Evolutionary conservation across 768 basidiomycete genomes (phyloP).

Genomic region (Suillus occidentalis): DNA sequence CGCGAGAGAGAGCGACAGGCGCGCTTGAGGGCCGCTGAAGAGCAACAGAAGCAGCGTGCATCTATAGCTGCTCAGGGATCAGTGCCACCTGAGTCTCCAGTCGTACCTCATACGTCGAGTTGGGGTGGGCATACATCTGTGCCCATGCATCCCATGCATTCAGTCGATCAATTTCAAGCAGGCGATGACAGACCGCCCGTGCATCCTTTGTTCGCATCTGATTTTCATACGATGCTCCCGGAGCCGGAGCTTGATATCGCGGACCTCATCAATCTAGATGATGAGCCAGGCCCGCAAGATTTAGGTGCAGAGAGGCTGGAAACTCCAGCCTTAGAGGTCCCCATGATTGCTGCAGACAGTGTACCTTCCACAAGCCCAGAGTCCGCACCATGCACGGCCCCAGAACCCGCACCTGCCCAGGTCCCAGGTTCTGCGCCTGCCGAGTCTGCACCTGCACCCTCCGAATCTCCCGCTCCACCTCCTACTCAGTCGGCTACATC

Average conservation of each 20-base stretch:
- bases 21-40: slow-evolving; percentile 50
- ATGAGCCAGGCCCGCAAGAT: slow-evolving; percentile 46
- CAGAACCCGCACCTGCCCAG: slow-evolving; percentile 23
- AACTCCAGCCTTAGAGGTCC: slow-evolving; percentile 18
- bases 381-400: slow-evolving; percentile 16
- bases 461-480: too few relatives aligned
- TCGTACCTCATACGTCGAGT: slow-evolving; percentile 41
- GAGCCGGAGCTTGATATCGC: slow-evolving; percentile 73
- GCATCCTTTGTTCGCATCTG: slow-evolving; percentile 40
- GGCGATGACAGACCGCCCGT: slow-evolving; percentile 30
- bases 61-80: slow-evolving; percentile 51
- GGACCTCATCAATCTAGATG: slow-evolving; percentile 78
- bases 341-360: slow-evolving; percentile 10
- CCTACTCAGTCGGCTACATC: too few relatives aligned
- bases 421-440: slow-evolving; percentile 24
- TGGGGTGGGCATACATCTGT: slow-evolving; percentile 69
- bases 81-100: slow-evolving; percentile 72
- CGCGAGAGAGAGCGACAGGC: slow-evolving; percentile 70
- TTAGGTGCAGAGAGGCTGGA: slow-evolving; percentile 21
- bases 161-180: slow-evolving; percentile 27
- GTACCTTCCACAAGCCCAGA: slow-evolving; percentile 16
- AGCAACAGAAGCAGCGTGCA: slow-evolving; percentile 46
- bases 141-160: slow-evolving; percentile 42
- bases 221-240: slow-evolving; percentile 33
- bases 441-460: slow-evolving; percentile 31